Percentiles rank a stretch among this genome's conserved stretches.
Evolutionary conservation across 1,284 basidiomycete species (phyloP).

Genomic region (Austroboletus olivaceoglutinosus): DNA sequence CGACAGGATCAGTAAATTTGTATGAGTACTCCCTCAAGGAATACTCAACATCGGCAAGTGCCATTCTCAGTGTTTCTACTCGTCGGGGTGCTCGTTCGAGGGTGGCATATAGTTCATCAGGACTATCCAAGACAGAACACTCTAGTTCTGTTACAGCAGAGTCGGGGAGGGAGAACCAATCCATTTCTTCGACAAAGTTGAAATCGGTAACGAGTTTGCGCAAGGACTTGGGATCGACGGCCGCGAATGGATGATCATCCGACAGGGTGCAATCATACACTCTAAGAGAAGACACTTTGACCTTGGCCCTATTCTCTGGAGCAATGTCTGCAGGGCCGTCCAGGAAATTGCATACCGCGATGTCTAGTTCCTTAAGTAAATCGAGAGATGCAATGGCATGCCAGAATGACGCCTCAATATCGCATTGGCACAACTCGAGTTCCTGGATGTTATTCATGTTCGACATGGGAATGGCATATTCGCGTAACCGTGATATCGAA

Average conservation of each 20-base stretch:
- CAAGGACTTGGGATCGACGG: conserved; percentile 6
- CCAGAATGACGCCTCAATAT: conserved; percentile 15
- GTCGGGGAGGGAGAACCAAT: not conserved
- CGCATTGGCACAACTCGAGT: conserved; percentile 7
- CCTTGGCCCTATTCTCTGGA: not conserved
- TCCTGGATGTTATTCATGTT: conserved; percentile 22
- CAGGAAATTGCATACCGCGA: conserved; percentile 4
- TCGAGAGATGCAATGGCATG: conserved; percentile 5
- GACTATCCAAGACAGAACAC: not conserved
- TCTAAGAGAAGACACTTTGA: conserved; percentile 8
- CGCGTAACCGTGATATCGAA: no score
- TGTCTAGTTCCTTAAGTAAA: conserved; percentile 14
- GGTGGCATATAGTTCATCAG: not conserved
- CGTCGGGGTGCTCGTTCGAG: conserved; percentile 1
- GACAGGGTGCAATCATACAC: not conserved
- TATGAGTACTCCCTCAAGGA: no score
- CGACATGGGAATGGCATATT: conserved; percentile 1
- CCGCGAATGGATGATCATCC: not conserved
- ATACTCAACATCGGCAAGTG: no score
- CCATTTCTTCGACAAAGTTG: fast-evolving
- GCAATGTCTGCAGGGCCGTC: not conserved
- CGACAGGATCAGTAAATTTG: no score
- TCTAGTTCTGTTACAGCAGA: conserved; percentile 4
- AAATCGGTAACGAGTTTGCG: not conserved
- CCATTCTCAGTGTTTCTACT: conserved; percentile 5